Evolutionary conservation across 2,329 filamentous ascomycete species (phyloP).

Genomic region (Cytospora chrysosperma): DNA sequence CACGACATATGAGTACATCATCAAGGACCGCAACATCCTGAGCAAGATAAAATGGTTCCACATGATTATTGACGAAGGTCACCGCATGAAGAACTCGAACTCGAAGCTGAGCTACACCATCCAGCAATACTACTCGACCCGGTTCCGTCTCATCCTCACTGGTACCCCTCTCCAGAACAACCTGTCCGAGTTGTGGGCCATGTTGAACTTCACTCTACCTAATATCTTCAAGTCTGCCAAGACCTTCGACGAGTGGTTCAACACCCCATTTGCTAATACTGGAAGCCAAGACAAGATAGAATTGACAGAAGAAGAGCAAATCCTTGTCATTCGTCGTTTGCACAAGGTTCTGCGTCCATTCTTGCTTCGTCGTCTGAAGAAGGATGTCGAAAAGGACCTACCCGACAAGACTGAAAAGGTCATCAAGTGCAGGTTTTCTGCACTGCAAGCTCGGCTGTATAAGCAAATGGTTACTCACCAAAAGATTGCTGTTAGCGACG

Average conservation of each 20-base stretch:
- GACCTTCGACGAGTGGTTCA: conserved; percentile 99
- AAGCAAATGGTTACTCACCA: conserved; percentile 97
- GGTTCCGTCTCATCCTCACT: conserved; percentile 94
- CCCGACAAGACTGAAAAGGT: conserved; percentile 99
- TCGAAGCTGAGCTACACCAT: conserved; percentile 96
- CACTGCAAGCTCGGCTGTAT: conserved; percentile 89
- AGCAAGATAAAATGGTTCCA: conserved; percentile 99
- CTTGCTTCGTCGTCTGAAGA: conserved; percentile 96
- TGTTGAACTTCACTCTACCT: conserved; percentile 96
- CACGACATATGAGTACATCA: conserved; percentile 99
- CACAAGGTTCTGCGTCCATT: conserved; percentile 98
- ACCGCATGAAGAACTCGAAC: conserved; percentile 98
- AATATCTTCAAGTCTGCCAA: conserved; percentile 99
- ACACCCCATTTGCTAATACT: conserved; percentile 97
- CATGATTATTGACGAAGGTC: conserved; percentile 99
- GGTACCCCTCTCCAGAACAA: conserved; percentile 98
- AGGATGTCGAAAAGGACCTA: conserved; percentile 97
- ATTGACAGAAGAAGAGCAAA: conserved; percentile 97
- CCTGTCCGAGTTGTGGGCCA: conserved; percentile 90
- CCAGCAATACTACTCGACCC: conserved; percentile 89
- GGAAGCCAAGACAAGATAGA: conserved; percentile 99
- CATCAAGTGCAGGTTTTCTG: conserved; percentile 98
- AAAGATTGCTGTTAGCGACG: conserved; percentile 89
- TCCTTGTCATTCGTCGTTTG: conserved; percentile 95
- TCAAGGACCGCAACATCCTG: conserved; percentile 92